Conservation (phyloP, 2,329 filamentous ascomycete genomes). For the Fusarium poae region DNA sequence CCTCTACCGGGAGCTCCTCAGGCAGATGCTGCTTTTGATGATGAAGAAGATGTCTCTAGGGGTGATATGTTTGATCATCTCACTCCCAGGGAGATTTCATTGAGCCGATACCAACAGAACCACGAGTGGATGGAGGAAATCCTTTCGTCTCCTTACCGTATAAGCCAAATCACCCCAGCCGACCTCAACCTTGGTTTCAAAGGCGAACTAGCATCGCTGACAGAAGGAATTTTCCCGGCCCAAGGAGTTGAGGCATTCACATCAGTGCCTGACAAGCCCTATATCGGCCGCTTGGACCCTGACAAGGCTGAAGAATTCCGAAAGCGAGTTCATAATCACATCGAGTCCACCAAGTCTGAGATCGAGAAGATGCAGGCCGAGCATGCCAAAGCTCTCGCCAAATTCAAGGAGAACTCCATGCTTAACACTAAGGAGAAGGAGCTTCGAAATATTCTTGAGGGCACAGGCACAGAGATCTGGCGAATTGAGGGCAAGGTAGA, state of each 20-base stretch:
- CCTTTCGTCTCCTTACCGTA: slow-evolving; percentile 88
- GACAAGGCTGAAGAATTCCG: slow-evolving; percentile 88
- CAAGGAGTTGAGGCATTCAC: slow-evolving; percentile 64
- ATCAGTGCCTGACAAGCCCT: slow-evolving; percentile 67
- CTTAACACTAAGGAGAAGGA: slow-evolving; percentile 82
- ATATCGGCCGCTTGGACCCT: slow-evolving; percentile 73
- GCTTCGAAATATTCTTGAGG: slow-evolving; percentile 74
- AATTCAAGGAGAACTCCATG: slow-evolving; percentile 77
- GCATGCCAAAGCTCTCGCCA: slow-evolving; percentile 81
- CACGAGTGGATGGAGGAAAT: slow-evolving; percentile 99
- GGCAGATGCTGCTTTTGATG: slow-evolving; percentile 72
- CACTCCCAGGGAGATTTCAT: slow-evolving; percentile 89
- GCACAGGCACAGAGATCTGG: slow-evolving; percentile 71
- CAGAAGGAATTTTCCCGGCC: slow-evolving; percentile 84
- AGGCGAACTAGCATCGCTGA: slow-evolving; percentile 84
- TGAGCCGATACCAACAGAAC: slow-evolving; percentile 90
- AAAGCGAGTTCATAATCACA: slow-evolving; percentile 78
- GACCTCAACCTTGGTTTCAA: slow-evolving; percentile 88
- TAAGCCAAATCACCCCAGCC: slow-evolving; percentile 85
- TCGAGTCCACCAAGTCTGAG: slow-evolving; percentile 80
- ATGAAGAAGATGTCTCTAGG: slow-evolving; percentile 88
- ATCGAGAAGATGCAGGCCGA: slow-evolving; percentile 86
- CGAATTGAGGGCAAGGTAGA: slow-evolving; percentile 70
- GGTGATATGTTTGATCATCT: slow-evolving; percentile 92
- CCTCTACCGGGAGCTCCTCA: slow-evolving; percentile 56